Evolutionary conservation across 73 alveolate genomes (phyloP).

Genomic region (Durusdinium trenchii): DNA sequence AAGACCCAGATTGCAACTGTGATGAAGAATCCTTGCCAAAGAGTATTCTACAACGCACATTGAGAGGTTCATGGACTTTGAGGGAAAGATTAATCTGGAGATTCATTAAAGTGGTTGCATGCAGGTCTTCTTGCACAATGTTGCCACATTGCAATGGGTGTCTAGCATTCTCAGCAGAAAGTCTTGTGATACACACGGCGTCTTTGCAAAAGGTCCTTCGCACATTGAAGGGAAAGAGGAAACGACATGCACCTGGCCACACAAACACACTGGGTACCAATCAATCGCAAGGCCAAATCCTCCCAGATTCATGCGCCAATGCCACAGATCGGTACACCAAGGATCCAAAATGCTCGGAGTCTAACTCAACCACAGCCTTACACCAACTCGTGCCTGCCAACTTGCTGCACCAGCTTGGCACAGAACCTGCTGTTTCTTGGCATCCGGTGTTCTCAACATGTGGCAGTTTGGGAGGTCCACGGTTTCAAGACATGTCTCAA

Average conservation of each 20-base stretch:
- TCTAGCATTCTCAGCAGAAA: not conserved
- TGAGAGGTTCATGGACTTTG: not conserved
- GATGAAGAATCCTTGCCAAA: slow-evolving; percentile 70
- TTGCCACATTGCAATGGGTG: not conserved
- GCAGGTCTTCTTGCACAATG: no score
- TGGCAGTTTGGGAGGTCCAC: no score
- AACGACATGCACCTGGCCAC: slow-evolving; percentile 87
- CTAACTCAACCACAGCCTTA: not conserved
- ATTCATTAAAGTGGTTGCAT: no score
- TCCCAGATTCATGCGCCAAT: not conserved
- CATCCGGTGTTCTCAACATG: no score
- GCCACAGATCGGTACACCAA: not conserved
- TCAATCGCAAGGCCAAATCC: not conserved
- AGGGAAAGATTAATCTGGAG: not conserved
- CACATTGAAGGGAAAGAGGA: slow-evolving; percentile 92
- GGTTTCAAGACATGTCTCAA: no score
- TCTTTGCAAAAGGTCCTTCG: slow-evolving; percentile 47
- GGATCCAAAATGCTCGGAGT: not conserved
- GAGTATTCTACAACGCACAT: not conserved
- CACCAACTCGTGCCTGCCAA: slow-evolving; percentile 28
- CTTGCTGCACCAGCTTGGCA: slow-evolving; percentile 80
- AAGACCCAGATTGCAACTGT: slow-evolving; percentile 90
- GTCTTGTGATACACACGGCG: not conserved
- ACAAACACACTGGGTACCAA: not conserved
- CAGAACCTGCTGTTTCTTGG: slow-evolving; percentile 10